Evolutionary conservation across 129 eudicot genomes (phyloP).

Genomic region (Escallonia rubra): DNA sequence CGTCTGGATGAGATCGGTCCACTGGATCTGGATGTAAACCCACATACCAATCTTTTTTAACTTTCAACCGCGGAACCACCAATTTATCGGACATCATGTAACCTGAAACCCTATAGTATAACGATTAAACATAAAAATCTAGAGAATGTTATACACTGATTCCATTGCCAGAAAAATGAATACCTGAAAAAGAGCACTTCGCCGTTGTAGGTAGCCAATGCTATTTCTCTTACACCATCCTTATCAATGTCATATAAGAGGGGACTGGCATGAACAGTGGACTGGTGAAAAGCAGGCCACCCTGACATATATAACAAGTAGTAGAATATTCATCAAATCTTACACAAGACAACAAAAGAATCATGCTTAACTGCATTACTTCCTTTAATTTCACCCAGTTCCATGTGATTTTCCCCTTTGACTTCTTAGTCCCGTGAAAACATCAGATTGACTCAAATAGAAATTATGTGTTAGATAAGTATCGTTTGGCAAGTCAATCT

Average conservation of each 20-base stretch:
- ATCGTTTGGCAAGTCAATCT: too few relatives aligned
- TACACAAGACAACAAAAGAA: background rate
- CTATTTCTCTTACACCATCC: slow-evolving; percentile 98
- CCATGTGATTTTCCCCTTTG: too few relatives aligned
- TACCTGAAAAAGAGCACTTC: slow-evolving; percentile 98
- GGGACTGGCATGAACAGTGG: slow-evolving; percentile 97
- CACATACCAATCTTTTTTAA: slow-evolving; percentile 87
- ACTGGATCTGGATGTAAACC: slow-evolving; percentile 80
- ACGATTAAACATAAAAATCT: slow-evolving; percentile 9
- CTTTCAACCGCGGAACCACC: slow-evolving; percentile 83
- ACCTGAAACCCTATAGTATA: slow-evolving; percentile 70
- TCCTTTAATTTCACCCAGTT: background rate
- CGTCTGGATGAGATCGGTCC: slow-evolving; percentile 97
- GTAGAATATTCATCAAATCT: background rate
- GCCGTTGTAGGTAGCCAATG: slow-evolving; percentile 95
- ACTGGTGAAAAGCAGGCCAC: slow-evolving; percentile 99
- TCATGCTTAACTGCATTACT: background rate
- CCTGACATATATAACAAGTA: slow-evolving; percentile 41
- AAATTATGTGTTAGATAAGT: too few relatives aligned
- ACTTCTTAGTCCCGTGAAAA: too few relatives aligned
- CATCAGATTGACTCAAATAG: too few relatives aligned
- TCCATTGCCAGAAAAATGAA: background rate
- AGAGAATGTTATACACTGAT: background rate
- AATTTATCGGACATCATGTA: slow-evolving; percentile 94
- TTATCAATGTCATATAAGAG: slow-evolving; percentile 94